Base-by-base conservation (phyloP, 441 rosid genomes). In the Bocquillonia castaneifolia region DNA sequence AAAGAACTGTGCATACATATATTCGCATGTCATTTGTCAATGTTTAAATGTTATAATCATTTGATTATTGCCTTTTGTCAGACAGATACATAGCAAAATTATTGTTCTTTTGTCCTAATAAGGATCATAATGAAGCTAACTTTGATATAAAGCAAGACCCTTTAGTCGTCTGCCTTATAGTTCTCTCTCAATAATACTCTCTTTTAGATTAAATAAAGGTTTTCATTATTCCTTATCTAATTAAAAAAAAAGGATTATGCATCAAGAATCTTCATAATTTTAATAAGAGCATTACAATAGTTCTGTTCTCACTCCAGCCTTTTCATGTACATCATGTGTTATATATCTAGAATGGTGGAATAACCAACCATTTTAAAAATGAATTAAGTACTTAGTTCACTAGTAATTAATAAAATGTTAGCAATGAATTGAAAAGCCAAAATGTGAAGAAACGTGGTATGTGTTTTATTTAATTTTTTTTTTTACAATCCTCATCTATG, bases 31-130 rank as follows among this genome's bases (percentile, higher is more conserved):
- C 29, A 3, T 39, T 37, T 40, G 47, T 58, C 40, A 39, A 72
- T 68, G 73, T 68, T 72, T 63, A 70, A 63, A 53, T 64, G 59
- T 47, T 25, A 61, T 37, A 67, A 75, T 70, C 69, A 47, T 64
- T 73, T 56, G 70, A 65, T 78, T 55, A 72, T 67, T 72, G 77
- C 44, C 71, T 67, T 61, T 63, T 75, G 71, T 75, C 68, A 59
- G 57, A 55, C 64, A n/a, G 0, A 52, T 64, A 3, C 37, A 42
- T 51, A 60, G 67, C 65, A 60, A 68, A 67, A 44, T 64, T 40
- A 55, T 72, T 66, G 39, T 62, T 66, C 47, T 14, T 63, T 67
- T 62, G 65, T 79, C 75, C 59, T 47, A 57, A 72, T 31, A 51
- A 76, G 37, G 70, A 65, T 45, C 29, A 53, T 68, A 59, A 51